Conservation (phyloP, 2,329 filamentous ascomycete genomes). For the Hymenotorrendiella dingleyae region DNA sequence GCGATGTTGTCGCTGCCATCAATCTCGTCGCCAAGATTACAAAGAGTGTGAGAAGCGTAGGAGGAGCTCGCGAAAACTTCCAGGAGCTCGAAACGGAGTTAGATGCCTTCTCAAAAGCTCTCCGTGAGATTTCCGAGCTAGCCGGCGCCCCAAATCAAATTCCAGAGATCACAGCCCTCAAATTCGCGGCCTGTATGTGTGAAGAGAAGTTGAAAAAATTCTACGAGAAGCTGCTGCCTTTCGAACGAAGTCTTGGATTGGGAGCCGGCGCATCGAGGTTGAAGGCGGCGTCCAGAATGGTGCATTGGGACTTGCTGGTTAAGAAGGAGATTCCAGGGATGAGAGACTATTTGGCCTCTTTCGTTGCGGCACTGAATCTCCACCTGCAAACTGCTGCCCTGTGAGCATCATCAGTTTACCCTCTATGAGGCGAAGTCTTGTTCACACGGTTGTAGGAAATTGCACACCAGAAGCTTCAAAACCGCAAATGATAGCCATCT, state of each 20-base stretch:
- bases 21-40: conserved; percentile 22
- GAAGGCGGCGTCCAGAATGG: conserved; percentile 8
- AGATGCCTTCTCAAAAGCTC: conserved; percentile 1
- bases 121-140: conserved; percentile 5
- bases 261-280: neutral
- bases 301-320: conserved; percentile 19
- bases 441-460: too few relatives aligned
- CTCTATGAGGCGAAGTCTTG: too few relatives aligned
- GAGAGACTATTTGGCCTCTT: conserved; percentile 15
- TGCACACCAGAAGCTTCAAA: too few relatives aligned
- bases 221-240: conserved; percentile 7
- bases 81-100: conserved; percentile 7
- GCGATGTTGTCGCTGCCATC: conserved; percentile 26
- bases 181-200: conserved; percentile 6
- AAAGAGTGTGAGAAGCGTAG: neutral
- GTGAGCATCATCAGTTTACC: too few relatives aligned
- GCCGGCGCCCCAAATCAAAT: neutral
- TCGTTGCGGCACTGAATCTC: conserved; percentile 19
- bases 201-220: conserved; percentile 5
- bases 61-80: conserved; percentile 2
- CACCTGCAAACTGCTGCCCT: conserved; percentile 9
- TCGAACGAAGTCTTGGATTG: conserved; percentile 1
- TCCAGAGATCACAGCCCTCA: conserved; percentile 7
- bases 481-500: too few relatives aligned
- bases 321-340: conserved; percentile 17